A percentile compares a stretch with the other conserved stretches of the same genome.
phyloP scores from a whole-genome alignment of 441 rosid species.

The Gossypium davidsonii region DNA sequence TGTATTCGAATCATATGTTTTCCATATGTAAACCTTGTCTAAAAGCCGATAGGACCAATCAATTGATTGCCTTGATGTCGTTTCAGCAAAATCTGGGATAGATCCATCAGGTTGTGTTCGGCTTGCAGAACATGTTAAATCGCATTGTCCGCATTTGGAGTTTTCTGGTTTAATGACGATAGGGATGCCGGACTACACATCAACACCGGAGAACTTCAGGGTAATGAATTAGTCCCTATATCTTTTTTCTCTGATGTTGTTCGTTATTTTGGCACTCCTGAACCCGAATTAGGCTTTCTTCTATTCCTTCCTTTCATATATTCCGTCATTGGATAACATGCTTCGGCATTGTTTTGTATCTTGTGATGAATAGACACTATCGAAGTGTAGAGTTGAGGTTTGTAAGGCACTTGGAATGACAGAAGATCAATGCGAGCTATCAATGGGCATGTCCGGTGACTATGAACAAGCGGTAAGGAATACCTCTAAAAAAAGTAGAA shows the following conservation, averaged over 20 bases:
- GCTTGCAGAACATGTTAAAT: constrained; percentile 63
- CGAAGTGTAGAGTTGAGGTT: constrained; percentile 62
- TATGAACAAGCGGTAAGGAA: constrained; percentile 72
- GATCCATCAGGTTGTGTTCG: constrained; percentile 61
- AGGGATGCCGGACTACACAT: constrained; percentile 79
- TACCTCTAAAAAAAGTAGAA: not conserved
- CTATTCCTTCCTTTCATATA: not conserved
- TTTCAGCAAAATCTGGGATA: constrained; percentile 80
- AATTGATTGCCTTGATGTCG: constrained; percentile 14
- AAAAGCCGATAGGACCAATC: not conserved
- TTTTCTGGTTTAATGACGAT: constrained; percentile 92
- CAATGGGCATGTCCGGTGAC: constrained; percentile 95
- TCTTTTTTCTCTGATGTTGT: not conserved
- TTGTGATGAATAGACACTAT: constrained; percentile 41
- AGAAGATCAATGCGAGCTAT: constrained; percentile 68
- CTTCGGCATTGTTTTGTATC: not conserved
- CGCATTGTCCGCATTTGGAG: constrained; percentile 53
- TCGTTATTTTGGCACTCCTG: not conserved
- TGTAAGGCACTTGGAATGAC: constrained; percentile 68
- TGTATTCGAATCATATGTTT: not conserved
- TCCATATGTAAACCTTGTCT: not conserved
- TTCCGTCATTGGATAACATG: not conserved
- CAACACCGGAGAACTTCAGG: constrained; percentile 85
- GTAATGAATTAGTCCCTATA: constrained; percentile 23
- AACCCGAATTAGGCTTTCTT: not conserved